Base-by-base conservation (phyloP, 2,329 filamentous ascomycete genomes). In the Penicillium sp. region DNA sequence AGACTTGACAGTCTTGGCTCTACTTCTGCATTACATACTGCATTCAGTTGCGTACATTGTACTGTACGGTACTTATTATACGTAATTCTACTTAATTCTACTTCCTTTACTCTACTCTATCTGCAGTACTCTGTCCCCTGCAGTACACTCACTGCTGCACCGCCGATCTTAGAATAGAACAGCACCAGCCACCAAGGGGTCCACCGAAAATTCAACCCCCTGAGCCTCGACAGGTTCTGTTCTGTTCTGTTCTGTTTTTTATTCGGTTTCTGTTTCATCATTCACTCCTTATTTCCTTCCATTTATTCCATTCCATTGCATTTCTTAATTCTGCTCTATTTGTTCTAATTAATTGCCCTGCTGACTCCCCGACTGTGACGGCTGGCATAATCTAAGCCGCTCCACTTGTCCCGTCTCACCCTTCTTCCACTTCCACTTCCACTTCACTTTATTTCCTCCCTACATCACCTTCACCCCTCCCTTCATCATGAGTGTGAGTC, bases 401-500 rank as follows among this genome's bases (percentile, higher is more conserved):
- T 62, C 56, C 54, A 54, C 58, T 49, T 54, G 49, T 54, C 49
- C 56, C 62, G 53, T 65, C 58, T 62, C 49, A 61, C 62, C 54
- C 58, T 56, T 59, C 41, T 42, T 43, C 54, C 54, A 48, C 55
- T 51, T 45, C 36, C 47, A 42, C 33, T 44, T 54, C 33, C 46
- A 45, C 32, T 32, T 39, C 20, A 44, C 45, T 23, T 34, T 39
- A 51, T 42, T 34, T 27, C 27, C 33, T n/a, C n/a, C n/a, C n/a
- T n/a, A n/a, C n/a, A n/a, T n/a, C n/a, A n/a, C n/a, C n/a, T n/a
- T n/a, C n/a, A n/a, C n/a, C n/a, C n/a, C n/a, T n/a, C 27, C 30
- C 24, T 15, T 46, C 68, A 78, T 67, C 58, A 80, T 80, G 78
- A 80, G 77, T 71, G 78, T 80, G 69, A 75, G 78, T 78, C 7